Evolutionary conservation across 2,329 filamentous ascomycete genomes (phyloP).

Genomic region (Fusarium dlaminii): DNA sequence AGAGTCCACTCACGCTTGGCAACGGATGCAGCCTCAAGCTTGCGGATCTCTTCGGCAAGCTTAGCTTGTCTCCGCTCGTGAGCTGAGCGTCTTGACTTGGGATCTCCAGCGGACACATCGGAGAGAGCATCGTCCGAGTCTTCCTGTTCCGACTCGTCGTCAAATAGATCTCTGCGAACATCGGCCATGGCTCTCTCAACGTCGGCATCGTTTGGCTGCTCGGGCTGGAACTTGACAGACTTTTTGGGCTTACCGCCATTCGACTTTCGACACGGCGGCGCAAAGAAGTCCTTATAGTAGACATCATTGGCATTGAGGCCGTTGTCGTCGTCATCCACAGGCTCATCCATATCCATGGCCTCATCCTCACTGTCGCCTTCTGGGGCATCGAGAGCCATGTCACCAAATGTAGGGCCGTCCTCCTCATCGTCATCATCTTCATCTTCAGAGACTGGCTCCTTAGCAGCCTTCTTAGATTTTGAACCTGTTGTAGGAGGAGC

Average conservation of each 20-base stretch:
- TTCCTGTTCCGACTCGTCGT: conserved; percentile 74
- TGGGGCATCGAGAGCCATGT: conserved; percentile 77
- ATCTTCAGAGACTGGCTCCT: conserved; percentile 38
- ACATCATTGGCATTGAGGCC: conserved; percentile 84
- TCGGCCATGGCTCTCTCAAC: conserved; percentile 85
- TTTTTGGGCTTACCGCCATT: conserved; percentile 59
- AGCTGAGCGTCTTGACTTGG: conserved; percentile 78
- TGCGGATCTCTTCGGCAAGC: conserved; percentile 88
- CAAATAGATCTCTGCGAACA: conserved; percentile 90
- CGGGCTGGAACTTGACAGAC: conserved; percentile 52
- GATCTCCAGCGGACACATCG: conserved; percentile 73
- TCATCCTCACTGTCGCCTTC: conserved; percentile 76
- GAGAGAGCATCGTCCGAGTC: conserved; percentile 73
- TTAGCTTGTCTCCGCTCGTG: conserved; percentile 90
- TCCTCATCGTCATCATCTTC: conserved; percentile 73
- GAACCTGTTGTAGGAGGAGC: conserved; percentile 48
- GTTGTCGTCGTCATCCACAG: conserved; percentile 65
- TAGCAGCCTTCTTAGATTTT: conserved; percentile 44
- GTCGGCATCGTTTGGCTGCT: conserved; percentile 67
- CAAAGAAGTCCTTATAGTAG: conserved; percentile 94
- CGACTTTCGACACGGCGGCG: conserved; percentile 80
- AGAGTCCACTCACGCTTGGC: conserved; percentile 92
- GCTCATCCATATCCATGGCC: conserved; percentile 59
- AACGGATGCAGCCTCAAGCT: conserved; percentile 87
- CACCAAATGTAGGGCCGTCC: conserved; percentile 83